These are phyloP conservation scores for Alternaria viburni DNA, from an alignment of 2,329 filamentous ascomycete genomes.

Conservation along the genomic window DNA sequence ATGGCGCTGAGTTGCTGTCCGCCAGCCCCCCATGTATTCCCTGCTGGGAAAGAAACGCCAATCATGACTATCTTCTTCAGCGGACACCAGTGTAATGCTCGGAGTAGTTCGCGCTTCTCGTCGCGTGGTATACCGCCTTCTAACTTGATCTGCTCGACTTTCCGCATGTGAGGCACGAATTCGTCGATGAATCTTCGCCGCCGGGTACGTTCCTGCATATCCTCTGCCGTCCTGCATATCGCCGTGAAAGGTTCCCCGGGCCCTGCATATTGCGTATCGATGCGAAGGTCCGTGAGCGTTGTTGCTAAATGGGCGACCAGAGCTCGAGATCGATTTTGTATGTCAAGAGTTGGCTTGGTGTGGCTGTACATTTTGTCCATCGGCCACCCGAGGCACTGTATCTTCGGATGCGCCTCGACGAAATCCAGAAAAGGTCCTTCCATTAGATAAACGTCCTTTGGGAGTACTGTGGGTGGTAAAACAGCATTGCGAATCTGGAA, in stretches of 20 bases:
- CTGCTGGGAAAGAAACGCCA: conserved; percentile 51
- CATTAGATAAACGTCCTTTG: conserved; percentile 45
- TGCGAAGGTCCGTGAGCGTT: conserved; percentile 51
- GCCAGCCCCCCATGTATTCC: conserved; percentile 53
- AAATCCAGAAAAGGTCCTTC: conserved; percentile 50
- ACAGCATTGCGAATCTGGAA: conserved; percentile 57
- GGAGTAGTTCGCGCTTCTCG: conserved; percentile 54
- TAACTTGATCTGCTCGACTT: conserved; percentile 53
- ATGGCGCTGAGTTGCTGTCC: conserved; percentile 42
- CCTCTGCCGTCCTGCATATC: conserved; percentile 18
- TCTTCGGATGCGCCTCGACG: conserved; percentile 52
- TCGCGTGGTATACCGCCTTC: conserved; percentile 56
- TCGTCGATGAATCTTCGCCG: conserved; percentile 51
- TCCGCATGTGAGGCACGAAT: conserved; percentile 52
- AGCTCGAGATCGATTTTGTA: conserved; percentile 27
- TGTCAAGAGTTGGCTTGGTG: conserved; percentile 26
- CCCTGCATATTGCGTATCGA: conserved; percentile 47
- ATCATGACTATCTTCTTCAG: conserved; percentile 56
- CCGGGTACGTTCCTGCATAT: conserved; percentile 30
- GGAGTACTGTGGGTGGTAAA: conserved; percentile 44
- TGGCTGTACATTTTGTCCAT: conserved; percentile 54
- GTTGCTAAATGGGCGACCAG: conserved; percentile 50
- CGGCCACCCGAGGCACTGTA: conserved; percentile 56
- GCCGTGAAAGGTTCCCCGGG: conserved; percentile 43
- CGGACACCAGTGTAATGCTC: conserved; percentile 51